Evolutionary conservation across 176 grass and related monocot species (phyloP), one percentile per base, ranked within the genome.

Genomic region (Poa annua): DNA sequence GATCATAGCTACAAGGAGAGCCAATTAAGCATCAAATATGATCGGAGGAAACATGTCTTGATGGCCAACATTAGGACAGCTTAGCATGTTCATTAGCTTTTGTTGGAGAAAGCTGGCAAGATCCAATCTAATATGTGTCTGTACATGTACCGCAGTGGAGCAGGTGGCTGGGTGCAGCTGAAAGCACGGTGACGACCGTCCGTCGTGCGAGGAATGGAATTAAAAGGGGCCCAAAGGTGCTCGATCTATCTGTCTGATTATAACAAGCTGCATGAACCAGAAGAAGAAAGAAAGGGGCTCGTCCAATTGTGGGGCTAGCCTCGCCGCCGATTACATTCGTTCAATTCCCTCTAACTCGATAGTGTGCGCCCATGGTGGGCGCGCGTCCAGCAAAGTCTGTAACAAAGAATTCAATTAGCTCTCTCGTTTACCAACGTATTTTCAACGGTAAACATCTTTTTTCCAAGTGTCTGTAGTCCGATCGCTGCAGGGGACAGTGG

Each of bases 361-460:
- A 29, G 29, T 8, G 82, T 66, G 73, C 75, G 67, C 66, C 75
- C 85, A 74, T 85, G 85, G 44, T 50, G 70, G 84, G 81, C 16
- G 86, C 66, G 83, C 56, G 80, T 77, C 81, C 77, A 80, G 45
- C 65, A 80, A 88, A 88, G n/a, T 83, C 83, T 92, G 92, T 94
- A 94, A 92, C 89, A 81, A 88, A 91, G 48, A 89, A 48, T 89
- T 92, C 85, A 67, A 75, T 84, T 80, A 53, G 57, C 65, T 68
- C 87, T 81, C 92, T 94, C 89, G 92, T 94, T 94, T 94, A 89
- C 89, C 89, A 89, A 77, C 87, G 84, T 92, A 92, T 94, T 94
- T 85, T 85, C 84, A 86, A 85, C 87, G 92, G 92, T 94, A 94
- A 94, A 92, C 92, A 21, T 64, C 66, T 90, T 14, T 48, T 55